phyloP scores from a whole-genome alignment of 2,329 filamentous ascomycete species.

The Lasiodiplodia sp. region DNA sequence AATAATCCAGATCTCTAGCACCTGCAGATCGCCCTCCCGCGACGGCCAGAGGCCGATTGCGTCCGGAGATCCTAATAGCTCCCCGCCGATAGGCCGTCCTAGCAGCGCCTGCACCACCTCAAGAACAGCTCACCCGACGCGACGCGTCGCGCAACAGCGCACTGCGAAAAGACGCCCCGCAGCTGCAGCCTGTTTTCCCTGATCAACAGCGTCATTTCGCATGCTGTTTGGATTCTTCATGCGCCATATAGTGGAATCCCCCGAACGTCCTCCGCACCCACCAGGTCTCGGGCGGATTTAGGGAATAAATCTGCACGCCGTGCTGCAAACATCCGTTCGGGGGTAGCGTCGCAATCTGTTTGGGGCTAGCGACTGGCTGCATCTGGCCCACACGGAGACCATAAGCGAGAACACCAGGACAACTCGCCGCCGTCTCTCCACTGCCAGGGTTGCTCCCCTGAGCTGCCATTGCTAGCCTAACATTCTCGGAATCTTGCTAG shows the following conservation, averaged over 20 bases:
- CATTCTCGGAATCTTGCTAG: neutral
- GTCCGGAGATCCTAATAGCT: conserved; percentile 23
- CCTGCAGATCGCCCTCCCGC: conserved; percentile 1
- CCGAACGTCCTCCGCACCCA: conserved; percentile 12
- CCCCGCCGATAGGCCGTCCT: conserved; percentile 3
- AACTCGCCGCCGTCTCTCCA: neutral
- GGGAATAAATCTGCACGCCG: neutral
- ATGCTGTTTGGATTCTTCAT: conserved; percentile 4
- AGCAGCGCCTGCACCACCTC: neutral
- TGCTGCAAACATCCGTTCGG: neutral
- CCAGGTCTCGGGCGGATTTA: conserved; percentile 9
- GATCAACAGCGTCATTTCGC: conserved; percentile 12
- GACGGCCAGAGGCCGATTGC: neutral
- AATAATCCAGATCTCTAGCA: conserved; percentile 14
- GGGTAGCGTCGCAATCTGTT: neutral
- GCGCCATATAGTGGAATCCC: conserved; percentile 6
- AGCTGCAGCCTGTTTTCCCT: neutral
- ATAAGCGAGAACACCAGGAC: conserved; percentile 1
- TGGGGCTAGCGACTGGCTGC: neutral
- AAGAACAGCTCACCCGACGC: neutral
- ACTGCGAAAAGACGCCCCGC: too few relatives aligned
- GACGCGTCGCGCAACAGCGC: neutral
- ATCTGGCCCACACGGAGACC: neutral
- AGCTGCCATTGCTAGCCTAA: neutral
- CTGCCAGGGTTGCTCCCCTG: neutral